These are phyloP conservation scores for Neurospora cerealis DNA, from an alignment of 495 filamentous ascomycete genomes.

Conservation along the genomic window DNA sequence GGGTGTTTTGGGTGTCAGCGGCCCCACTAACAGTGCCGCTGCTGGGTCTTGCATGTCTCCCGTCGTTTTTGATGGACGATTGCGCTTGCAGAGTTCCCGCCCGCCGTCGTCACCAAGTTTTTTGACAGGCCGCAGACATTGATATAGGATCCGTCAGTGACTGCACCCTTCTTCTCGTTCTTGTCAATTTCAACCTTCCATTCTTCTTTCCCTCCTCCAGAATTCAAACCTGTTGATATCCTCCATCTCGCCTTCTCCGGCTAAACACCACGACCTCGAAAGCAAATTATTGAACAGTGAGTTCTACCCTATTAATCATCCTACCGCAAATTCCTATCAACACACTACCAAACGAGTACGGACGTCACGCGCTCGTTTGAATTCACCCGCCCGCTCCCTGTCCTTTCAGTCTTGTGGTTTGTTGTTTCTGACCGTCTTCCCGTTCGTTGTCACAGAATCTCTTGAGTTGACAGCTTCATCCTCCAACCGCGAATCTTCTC, in stretches of 20 bases:
- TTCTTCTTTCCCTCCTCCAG: neutral
- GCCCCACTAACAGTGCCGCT: neutral
- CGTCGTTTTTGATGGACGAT: constrained; percentile 1
- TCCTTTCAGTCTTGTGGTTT: neutral
- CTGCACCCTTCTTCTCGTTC: neutral
- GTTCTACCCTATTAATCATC: neutral
- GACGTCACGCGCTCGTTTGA: neutral
- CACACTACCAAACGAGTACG: neutral
- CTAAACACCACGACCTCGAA: neutral
- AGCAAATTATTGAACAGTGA: neutral
- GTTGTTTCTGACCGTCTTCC: neutral
- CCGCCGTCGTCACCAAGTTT: neutral
- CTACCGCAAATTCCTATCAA: neutral
- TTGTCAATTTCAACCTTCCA: neutral
- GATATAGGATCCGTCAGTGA: neutral
- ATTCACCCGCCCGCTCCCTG: neutral
- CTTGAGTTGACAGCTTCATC: neutral
- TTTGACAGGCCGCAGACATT: neutral
- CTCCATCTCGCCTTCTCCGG: neutral
- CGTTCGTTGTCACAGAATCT: neutral
- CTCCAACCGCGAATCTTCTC: neutral
- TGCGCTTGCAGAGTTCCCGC: neutral
- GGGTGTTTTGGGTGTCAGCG: neutral
- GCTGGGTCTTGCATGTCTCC: constrained; percentile 8
- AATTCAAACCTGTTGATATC: neutral